These are phyloP conservation scores for Knoxia roxburghii DNA, from an alignment of 257 asterid species.

Conservation along the genomic window DNA sequence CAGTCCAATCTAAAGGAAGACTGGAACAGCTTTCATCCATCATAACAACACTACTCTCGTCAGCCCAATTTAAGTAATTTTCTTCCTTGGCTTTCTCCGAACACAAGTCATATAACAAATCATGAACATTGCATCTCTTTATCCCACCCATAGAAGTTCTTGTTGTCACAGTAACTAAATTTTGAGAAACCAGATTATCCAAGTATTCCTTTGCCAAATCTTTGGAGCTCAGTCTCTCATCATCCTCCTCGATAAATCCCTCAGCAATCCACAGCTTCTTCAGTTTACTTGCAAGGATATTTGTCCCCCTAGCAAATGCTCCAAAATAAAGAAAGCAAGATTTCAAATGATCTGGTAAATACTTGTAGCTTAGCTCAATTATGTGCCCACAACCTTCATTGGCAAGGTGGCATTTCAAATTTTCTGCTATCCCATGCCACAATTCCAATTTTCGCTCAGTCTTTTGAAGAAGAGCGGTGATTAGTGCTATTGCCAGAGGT, in stretches of 20 bases:
- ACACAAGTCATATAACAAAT: neutral
- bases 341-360: conserved; percentile 2
- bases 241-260: neutral
- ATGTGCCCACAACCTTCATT: neutral
- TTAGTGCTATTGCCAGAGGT: neutral
- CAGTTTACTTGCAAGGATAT: neutral
- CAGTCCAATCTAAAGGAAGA: neutral
- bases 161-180: neutral
- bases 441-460: neutral
- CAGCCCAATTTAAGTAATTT: neutral
- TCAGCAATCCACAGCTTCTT: conserved; percentile 2
- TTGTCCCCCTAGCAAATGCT: neutral
- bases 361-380: neutral
- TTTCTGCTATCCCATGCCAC: neutral
- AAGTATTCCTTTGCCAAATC: neutral
- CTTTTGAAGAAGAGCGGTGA: neutral
- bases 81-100: neutral
- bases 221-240: neutral
- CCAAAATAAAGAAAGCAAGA: conserved; percentile 2
- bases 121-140: neutral
- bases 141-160: neutral
- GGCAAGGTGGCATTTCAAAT: neutral
- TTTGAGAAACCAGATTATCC: neutral
- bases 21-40: too few species aligned
- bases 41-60: neutral